phyloP scores from a whole-genome alignment of 176 grass and related monocot species.

The Oryza nivara region DNA sequence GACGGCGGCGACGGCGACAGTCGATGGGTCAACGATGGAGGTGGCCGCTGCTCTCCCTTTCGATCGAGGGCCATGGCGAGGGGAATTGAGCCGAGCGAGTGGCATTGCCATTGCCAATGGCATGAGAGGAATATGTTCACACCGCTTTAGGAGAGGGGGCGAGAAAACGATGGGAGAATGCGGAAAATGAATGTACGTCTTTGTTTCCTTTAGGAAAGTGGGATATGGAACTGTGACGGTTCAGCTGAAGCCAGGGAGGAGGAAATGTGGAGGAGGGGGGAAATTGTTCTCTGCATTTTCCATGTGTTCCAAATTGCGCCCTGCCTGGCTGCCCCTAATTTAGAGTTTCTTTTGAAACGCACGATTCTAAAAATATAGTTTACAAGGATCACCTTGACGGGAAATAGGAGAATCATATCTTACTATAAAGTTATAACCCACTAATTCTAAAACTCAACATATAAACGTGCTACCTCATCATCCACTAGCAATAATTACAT shows the following conservation, averaged over 20 bases:
- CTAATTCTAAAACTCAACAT: no score
- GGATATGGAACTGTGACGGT: background rate
- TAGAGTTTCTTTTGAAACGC: background rate
- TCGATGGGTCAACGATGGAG: slow-evolving; percentile 16
- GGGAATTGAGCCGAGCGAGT: slow-evolving; percentile 1
- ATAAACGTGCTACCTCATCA: no score
- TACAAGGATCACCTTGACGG: no score
- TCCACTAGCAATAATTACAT: no score
- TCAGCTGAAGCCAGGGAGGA: background rate
- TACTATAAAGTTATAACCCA: no score
- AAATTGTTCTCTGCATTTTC: background rate
- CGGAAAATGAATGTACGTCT: background rate
- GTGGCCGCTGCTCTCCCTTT: background rate
- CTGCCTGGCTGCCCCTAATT: no score
- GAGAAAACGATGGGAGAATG: background rate
- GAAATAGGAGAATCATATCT: no score
- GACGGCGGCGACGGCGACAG: background rate
- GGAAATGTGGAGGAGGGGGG: background rate
- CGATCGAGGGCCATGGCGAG: background rate
- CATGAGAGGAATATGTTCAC: background rate
- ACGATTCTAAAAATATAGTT: no score
- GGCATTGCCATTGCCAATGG: no score
- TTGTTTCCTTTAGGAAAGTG: background rate
- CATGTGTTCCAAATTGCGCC: background rate
- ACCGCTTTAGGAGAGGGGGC: background rate